Evolutionary conservation across 2,329 filamentous ascomycete genomes (phyloP).

Genomic region (Didymella sp.): DNA sequence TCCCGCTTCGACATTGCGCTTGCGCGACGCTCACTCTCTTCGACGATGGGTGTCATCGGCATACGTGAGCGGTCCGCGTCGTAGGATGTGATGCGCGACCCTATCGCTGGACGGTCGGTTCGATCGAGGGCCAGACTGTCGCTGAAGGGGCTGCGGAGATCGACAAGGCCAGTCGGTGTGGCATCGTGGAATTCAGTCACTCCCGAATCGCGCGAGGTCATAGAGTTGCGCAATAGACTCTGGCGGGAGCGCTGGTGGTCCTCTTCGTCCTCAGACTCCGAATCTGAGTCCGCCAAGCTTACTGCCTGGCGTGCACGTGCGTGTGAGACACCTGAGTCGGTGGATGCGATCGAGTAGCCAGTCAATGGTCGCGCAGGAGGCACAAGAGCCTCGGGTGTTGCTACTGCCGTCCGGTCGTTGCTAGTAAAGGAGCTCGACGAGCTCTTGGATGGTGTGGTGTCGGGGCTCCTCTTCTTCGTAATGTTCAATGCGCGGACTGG

Average conservation of each 20-base stretch:
- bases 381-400: slow-evolving; percentile 35
- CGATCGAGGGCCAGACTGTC: slow-evolving; percentile 38
- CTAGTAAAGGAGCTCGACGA: slow-evolving; percentile 28
- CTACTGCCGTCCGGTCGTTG: slow-evolving; percentile 33
- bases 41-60: slow-evolving; percentile 55
- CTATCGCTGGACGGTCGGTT: slow-evolving; percentile 31
- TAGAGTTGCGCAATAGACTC: slow-evolving; percentile 39
- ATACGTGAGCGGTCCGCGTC: slow-evolving; percentile 36
- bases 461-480: slow-evolving; percentile 47
- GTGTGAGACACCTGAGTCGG: slow-evolving; percentile 43
- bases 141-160: slow-evolving; percentile 43
- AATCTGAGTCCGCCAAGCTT: slow-evolving; percentile 37
- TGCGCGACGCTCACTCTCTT: slow-evolving; percentile 52
- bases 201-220: slow-evolving; percentile 37
- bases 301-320: slow-evolving; percentile 40
- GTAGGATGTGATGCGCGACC: slow-evolving; percentile 42
- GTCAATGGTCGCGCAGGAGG: slow-evolving; percentile 40
- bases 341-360: slow-evolving; percentile 41
- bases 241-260: slow-evolving; percentile 44
- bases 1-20: slow-evolving; percentile 39
- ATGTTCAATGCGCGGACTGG: slow-evolving; percentile 57
- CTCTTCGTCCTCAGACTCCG: slow-evolving; percentile 43
- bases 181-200: slow-evolving; percentile 47
- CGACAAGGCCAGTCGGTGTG: slow-evolving; percentile 41
- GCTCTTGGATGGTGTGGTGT: slow-evolving; percentile 40